Evolutionary conservation across 148 eudicot species (phyloP).

Genomic region (Talinum fruticosum): DNA sequence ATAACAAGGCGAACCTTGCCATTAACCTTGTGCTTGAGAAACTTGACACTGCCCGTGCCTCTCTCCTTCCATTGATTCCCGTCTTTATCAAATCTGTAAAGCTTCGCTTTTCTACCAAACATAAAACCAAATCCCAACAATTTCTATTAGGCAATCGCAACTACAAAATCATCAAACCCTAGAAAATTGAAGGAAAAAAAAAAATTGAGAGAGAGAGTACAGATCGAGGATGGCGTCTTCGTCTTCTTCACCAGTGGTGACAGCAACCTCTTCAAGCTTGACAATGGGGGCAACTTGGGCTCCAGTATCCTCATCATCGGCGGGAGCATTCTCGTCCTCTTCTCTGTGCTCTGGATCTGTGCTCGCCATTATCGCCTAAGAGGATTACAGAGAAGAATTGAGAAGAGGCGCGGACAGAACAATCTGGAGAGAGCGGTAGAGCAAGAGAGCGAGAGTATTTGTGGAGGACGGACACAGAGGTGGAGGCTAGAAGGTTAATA

Average conservation of each 20-base stretch:
- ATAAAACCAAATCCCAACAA: neutral
- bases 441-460: no score
- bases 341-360: conserved; percentile 55
- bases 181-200: neutral
- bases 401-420: neutral
- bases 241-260: conserved; percentile 79
- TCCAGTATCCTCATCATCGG: conserved; percentile 83
- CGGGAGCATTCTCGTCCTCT: conserved; percentile 42
- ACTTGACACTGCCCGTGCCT: conserved; percentile 77
- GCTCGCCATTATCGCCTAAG: conserved; percentile 49
- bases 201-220: conserved; percentile 24
- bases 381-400: neutral
- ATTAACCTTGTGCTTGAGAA: conserved; percentile 76
- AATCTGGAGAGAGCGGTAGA: neutral
- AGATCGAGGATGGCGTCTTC: conserved; percentile 72
- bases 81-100: conserved; percentile 87
- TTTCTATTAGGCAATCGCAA: neutral
- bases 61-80: conserved; percentile 97
- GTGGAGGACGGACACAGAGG: no score
- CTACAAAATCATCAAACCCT: neutral
- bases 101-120: conserved; percentile 58
- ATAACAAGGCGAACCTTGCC: conserved; percentile 80
- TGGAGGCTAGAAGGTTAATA: no score
- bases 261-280: conserved; percentile 63
- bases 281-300: conserved; percentile 78